These are phyloP conservation scores for Furcasterigmium sp. DNA, from an alignment of 2,329 filamentous ascomycete genomes.

Conservation along the genomic window DNA sequence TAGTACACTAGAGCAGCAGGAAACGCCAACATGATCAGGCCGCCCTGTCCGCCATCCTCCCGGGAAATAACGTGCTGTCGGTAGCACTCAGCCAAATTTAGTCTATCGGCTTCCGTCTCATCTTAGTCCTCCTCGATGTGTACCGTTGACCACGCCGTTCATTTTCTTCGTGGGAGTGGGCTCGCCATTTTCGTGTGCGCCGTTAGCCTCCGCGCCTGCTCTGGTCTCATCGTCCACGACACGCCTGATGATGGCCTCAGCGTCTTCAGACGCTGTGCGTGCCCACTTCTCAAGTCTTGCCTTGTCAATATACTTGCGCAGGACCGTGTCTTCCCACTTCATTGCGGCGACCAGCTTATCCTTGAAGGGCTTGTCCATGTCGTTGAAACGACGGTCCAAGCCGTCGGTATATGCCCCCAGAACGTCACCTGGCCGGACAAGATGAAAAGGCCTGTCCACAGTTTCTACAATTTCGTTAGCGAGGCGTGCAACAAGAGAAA, in stretches of 20 bases:
- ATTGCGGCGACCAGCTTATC: conserved; percentile 68
- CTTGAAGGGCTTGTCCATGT: conserved; percentile 58
- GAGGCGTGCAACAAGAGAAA: not conserved
- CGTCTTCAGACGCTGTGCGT: conserved; percentile 29
- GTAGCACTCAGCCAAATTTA: too few relatives aligned
- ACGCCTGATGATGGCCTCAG: conserved; percentile 25
- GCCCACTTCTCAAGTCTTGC: conserved; percentile 67
- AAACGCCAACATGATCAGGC: too few relatives aligned
- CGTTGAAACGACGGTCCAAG: conserved; percentile 54
- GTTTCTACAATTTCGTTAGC: conserved; percentile 32
- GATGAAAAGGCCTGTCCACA: conserved; percentile 35
- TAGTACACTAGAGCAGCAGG: not conserved
- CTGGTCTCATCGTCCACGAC: conserved; percentile 21
- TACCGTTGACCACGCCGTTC: conserved; percentile 11
- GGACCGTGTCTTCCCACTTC: conserved; percentile 61
- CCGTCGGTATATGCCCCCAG: conserved; percentile 57
- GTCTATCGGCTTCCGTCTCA: not conserved
- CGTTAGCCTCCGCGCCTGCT: conserved; percentile 5
- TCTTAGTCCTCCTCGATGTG: too few relatives aligned
- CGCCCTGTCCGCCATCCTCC: too few relatives aligned
- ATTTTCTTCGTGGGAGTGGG: conserved; percentile 3
- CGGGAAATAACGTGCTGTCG: too few relatives aligned
- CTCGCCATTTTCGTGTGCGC: not conserved
- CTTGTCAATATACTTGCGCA: conserved; percentile 62
- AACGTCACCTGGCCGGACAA: conserved; percentile 46